Evolutionary conservation across 1,139 yeast species (phyloP), one percentile per base, ranked within the genome.

Genomic region (Meyerozyma sp.): DNA sequence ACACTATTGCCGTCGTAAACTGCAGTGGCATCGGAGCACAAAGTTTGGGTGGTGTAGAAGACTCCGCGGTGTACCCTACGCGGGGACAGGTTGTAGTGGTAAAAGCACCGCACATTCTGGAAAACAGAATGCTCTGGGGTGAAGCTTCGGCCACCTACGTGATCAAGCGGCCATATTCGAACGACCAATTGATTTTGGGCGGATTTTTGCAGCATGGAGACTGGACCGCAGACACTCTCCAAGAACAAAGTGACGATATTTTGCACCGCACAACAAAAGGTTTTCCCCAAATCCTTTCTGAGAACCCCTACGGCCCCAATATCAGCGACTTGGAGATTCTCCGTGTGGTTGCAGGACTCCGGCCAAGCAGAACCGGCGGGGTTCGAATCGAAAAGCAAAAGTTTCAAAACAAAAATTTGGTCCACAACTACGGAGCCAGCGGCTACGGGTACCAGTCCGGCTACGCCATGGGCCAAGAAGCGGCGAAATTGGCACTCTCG

Each of bases 371-470:
- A n/a, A 47, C 49, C 14, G 56, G 54, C 8, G 58, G 58, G 1
- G 55, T 47, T 3, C 42, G 58, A 8, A 51, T 53, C 21, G 57
- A 53, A 40, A 42, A 29, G 37, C 48, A 51, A 21, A 30, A 14
- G 4, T 21, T 41, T 11, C 46, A 39, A 16, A 44, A 45, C 9
- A 46, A 43, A 5, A 37, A 40, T 5, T 13, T 34, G 10, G 40
- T 55, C 4, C 58, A 55, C 42, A 53, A 55, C 44, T 55, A 53
- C 39, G 58, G 58, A 6, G 58, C 58, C 11, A 47, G 55, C n/a
- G 58, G 58, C 8, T 52, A 53, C 29, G 58, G 58, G 4, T 55
- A 50, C 44, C 55, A 50, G 32, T 49, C 53, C 5, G 58, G 58
- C 11, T 41, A 50, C 10, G 57, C 56, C 1, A 54, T 54, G 58